phyloP scores from a whole-genome alignment of 2,329 filamentous ascomycete species.

The Spiromastix sp. region DNA sequence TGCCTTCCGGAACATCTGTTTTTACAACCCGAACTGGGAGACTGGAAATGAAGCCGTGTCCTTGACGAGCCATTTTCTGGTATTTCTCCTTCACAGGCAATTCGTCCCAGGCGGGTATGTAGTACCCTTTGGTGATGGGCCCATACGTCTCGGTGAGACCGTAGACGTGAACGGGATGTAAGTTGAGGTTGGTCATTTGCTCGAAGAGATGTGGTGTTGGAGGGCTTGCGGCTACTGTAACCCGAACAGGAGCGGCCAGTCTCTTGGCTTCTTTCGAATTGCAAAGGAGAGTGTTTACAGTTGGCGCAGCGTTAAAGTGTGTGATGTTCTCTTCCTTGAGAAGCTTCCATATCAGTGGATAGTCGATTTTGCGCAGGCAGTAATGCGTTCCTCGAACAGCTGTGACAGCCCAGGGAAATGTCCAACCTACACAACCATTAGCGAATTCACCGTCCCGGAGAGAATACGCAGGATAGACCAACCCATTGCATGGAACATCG shows the following conservation, averaged over 20 bases:
- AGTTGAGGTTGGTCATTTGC: conserved; percentile 79
- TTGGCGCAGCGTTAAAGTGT: conserved; percentile 92
- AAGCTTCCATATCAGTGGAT: conserved; percentile 81
- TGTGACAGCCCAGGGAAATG: conserved; percentile 87
- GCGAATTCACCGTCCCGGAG: not conserved
- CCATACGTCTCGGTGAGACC: conserved; percentile 84
- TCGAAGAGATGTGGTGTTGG: conserved; percentile 86
- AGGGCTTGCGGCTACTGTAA: conserved; percentile 87
- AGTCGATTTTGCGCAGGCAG: conserved; percentile 90
- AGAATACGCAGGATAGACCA: conserved; percentile 12
- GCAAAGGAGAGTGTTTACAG: conserved; percentile 89
- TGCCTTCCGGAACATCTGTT: conserved; percentile 57
- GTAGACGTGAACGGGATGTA: conserved; percentile 88
- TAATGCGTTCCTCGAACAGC: conserved; percentile 91
- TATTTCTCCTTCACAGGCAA: conserved; percentile 69
- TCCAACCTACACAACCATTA: conserved; percentile 47
- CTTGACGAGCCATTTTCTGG: conserved; percentile 83
- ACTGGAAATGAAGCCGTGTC: conserved; percentile 79
- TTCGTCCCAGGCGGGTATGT: conserved; percentile 72
- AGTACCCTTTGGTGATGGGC: conserved; percentile 88
- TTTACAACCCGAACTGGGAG: conserved; percentile 75
- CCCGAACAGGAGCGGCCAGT: conserved; percentile 61
- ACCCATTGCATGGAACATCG: conserved; percentile 66
- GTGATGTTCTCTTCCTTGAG: conserved; percentile 80
- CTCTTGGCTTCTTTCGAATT: conserved; percentile 62